A percentile compares a stretch with the other conserved stretches of the same genome.
Conservation (phyloP, 352 stramenopile species). For the Phytophthora pini region DNA sequence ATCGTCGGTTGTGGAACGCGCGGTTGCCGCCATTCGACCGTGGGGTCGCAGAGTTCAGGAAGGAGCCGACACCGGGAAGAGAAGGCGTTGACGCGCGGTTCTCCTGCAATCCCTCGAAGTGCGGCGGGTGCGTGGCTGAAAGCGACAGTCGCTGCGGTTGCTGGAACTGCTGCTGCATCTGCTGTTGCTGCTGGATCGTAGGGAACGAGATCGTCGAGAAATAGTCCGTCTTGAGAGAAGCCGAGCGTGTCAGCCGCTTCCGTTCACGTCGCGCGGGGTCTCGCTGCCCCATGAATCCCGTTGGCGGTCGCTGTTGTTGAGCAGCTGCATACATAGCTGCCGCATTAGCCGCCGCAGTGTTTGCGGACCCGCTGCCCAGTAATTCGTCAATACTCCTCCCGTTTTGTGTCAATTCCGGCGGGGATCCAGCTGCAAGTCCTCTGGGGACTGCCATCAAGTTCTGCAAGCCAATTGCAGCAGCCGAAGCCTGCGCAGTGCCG, state of each 20-base stretch:
- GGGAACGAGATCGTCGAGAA: constrained; percentile 61
- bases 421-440: constrained; percentile 4
- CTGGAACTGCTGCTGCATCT: constrained; percentile 35
- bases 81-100: constrained; percentile 36
- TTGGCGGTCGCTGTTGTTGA: constrained; percentile 32
- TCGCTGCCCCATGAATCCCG: constrained; percentile 39
- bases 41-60: constrained; percentile 31
- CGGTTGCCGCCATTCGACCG: constrained; percentile 30
- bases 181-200: constrained; percentile 38
- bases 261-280: constrained; percentile 62
- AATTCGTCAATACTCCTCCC: constrained; percentile 61
- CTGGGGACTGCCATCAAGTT: constrained; percentile 6
- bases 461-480: constrained; percentile 24
- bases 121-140: constrained; percentile 41
- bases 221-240: constrained; percentile 81
- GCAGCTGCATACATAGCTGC: constrained; percentile 29
- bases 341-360: constrained; percentile 20
- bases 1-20: constrained; percentile 48
- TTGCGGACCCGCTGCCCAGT: constrained; percentile 24
- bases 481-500: constrained; percentile 15
- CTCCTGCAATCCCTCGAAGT: constrained; percentile 40
- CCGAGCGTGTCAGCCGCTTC: constrained; percentile 74
- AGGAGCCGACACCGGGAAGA: constrained; percentile 47
- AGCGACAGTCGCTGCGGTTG: constrained; percentile 36
- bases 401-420: constrained; percentile 18